Percentiles rank a stretch among this genome's conserved stretches.
Evolutionary conservation across 306 rosid species (phyloP).

Genomic region (Geum urbanum): DNA sequence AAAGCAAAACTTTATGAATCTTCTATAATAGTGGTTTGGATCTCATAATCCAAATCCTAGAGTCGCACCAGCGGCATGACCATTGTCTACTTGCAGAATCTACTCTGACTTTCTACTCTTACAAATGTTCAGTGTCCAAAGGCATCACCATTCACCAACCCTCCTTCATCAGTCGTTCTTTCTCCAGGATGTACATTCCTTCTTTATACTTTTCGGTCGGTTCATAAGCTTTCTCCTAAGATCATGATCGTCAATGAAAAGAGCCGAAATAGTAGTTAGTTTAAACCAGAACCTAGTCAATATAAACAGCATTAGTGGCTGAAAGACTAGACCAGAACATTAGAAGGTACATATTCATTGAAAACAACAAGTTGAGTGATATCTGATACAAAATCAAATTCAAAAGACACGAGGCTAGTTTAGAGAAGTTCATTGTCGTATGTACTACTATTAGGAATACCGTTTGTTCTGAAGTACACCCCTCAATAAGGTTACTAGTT

Average conservation of each 20-base stretch:
- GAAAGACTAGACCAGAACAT: background rate
- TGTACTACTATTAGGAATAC: background rate
- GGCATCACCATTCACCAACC: slow-evolving; percentile 32
- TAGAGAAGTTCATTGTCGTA: background rate
- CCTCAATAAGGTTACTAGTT: too few species aligned
- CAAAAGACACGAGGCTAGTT: background rate
- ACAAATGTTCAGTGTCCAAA: background rate
- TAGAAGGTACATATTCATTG: background rate
- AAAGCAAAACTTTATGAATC: background rate
- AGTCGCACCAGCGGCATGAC: background rate
- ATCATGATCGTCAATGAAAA: background rate
- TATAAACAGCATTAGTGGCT: background rate
- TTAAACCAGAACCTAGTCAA: background rate
- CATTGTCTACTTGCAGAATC: slow-evolving; percentile 1
- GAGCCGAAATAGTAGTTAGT: slow-evolving; percentile 4
- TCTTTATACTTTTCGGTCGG: slow-evolving; percentile 32
- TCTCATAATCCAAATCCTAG: slow-evolving; percentile 9
- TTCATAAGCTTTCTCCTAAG: slow-evolving; percentile 38
- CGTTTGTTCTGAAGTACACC: background rate
- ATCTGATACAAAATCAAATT: background rate
- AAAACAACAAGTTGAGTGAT: background rate
- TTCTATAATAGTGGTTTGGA: background rate
- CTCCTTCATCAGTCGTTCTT: slow-evolving; percentile 29
- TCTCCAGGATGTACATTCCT: slow-evolving; percentile 39
- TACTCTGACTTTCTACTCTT: slow-evolving; percentile 7